A percentile compares a stretch with the other conserved stretches of the same genome.
Evolutionary conservation across 1,284 basidiomycete species (phyloP).

Genomic region (Clitocybe nebularis): DNA sequence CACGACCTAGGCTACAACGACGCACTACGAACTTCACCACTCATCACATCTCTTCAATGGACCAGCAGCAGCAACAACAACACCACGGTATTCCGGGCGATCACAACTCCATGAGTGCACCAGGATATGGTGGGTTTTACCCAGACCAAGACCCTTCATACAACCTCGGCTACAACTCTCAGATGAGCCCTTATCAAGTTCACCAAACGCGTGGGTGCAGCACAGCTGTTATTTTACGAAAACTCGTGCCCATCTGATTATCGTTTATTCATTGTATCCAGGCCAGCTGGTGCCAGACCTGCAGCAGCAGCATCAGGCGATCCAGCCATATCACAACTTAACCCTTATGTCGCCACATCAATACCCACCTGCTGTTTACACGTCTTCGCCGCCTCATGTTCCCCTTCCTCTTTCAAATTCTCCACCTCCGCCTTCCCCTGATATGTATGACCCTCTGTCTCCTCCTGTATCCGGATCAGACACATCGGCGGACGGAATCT

Average conservation of each 20-base stretch:
- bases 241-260: conserved; percentile 54
- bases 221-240: conserved; percentile 30
- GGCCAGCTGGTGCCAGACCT: conserved; percentile 56
- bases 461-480: conserved; percentile 83
- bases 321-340: conserved; percentile 43
- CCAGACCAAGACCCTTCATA: conserved; percentile 37
- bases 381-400: conserved; percentile 42
- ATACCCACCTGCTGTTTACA: conserved; percentile 34
- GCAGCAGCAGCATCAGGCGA: conserved; percentile 41
- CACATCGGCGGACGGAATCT: conserved; percentile 74
- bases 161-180: conserved; percentile 31
- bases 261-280: conserved; percentile 43
- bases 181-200: conserved; percentile 37
- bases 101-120: conserved; percentile 26
- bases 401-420: conserved; percentile 37
- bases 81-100: conserved; percentile 27
- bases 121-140: conserved; percentile 35
- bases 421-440: conserved; percentile 71
- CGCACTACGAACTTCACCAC: conserved; percentile 15
- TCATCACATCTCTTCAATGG: conserved; percentile 27
- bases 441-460: conserved; percentile 75
- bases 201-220: conserved; percentile 51
- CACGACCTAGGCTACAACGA: conserved; percentile 18
- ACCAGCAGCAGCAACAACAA: conserved; percentile 31
- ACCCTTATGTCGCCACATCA: conserved; percentile 48